Evolutionary conservation across 345 rosid species (phyloP).

Genomic region (Linum trigynum): DNA sequence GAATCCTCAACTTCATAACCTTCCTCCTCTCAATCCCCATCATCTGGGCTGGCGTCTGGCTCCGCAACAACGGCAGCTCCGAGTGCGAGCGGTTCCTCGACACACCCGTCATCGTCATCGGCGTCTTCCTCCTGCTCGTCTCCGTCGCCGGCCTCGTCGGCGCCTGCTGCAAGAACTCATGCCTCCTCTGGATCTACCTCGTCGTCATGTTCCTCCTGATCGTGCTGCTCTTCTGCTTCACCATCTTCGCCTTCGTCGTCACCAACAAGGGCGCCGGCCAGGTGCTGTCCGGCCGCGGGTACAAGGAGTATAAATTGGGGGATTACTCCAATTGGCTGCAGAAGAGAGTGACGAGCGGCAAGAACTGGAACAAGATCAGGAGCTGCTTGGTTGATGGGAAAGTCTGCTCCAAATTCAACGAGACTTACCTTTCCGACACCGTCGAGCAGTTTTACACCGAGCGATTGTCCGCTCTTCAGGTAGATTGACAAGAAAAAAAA

Average conservation of each 20-base stretch:
- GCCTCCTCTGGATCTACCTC: slow-evolving; percentile 21
- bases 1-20: slow-evolving; percentile 65
- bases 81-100: slow-evolving; percentile 77
- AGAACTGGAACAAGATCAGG: slow-evolving; percentile 24
- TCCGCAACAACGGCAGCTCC: slow-evolving; percentile 42
- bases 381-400: slow-evolving; percentile 24
- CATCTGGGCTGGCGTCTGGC: slow-evolving; percentile 65
- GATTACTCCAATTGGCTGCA: slow-evolving; percentile 34
- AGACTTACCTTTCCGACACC: not conserved
- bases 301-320: slow-evolving; percentile 15
- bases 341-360: slow-evolving; percentile 11
- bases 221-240: slow-evolving; percentile 19
- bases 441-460: slow-evolving; percentile 11
- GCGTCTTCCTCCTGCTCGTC: slow-evolving; percentile 62
- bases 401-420: slow-evolving; percentile 18
- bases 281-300: slow-evolving; percentile 11
- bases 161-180: slow-evolving; percentile 21
- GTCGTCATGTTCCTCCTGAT: slow-evolving; percentile 25
- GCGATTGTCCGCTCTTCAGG: slow-evolving; percentile 23
- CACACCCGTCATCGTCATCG: slow-evolving; percentile 56
- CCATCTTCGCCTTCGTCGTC: slow-evolving; percentile 24
- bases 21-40: slow-evolving; percentile 75
- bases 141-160: slow-evolving; percentile 69
- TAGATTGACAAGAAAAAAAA: not conserved
- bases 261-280: slow-evolving; percentile 16